Base-by-base conservation (phyloP, 1,284 basidiomycete species). In the Lentinus polychrous region DNA sequence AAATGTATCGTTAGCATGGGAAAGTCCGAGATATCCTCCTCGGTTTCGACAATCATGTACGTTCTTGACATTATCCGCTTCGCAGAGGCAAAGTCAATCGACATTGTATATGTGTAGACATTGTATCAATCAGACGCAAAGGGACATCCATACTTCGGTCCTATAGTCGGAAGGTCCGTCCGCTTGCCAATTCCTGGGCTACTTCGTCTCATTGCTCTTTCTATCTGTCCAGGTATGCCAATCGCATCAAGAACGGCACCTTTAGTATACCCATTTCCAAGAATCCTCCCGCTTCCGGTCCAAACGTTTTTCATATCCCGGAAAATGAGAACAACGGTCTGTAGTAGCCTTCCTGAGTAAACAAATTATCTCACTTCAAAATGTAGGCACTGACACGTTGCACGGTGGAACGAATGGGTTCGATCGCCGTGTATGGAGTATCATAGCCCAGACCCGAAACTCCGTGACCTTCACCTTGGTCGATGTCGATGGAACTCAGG, bases 241-340 rank as follows among this genome's bases (percentile, higher is more conserved):
- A 75, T 52, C 64, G 72, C 32, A 71, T 74, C 41, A 66, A 68
- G 48, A 70, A 73, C 48, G 72, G 72, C n/a, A 73, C 73, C 5
- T 75, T 74, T 54, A 70, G 70, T 6, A 70, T 75, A 45, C 72
- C 72, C 11, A 65, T 68, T 46, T 70, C 68, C n/a, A 70, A 68
- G 51, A 58, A 73, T 54, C 68, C 68, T 10, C 59, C 66, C 15
- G 64, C 68, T 3, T 61, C 63, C n/a, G 60, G 58, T 15, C 49
- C 51, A 10, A 63, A 68, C 35, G 66, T 65, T 43, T 74, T 63
- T 50, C 65, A 71, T 10, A 65, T 73, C 15, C 61, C 64, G 1
- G 61, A 65, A 37, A 76, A 75, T 53, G 72, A 74, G 55, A 66
- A 73, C 60, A 64, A 65, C 42, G 65, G 64, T 61, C 55, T 44